Evolutionary conservation across 805 yeast species (phyloP).

Genomic region (Candida sithepensis): DNA sequence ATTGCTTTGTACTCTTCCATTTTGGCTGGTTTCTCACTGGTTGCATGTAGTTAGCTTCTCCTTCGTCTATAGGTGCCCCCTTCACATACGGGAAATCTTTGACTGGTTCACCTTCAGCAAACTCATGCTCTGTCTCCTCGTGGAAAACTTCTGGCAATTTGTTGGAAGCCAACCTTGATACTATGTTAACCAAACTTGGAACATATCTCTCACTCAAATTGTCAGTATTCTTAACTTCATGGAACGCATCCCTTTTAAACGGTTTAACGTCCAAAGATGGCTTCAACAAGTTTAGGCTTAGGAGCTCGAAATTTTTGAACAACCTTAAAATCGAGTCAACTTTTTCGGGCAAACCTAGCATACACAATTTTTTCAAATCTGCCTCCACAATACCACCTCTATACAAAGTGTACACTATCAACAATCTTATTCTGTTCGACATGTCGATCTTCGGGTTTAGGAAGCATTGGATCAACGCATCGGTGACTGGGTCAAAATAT

Average conservation of each 20-base stretch:
- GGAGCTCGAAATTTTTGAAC: constrained; percentile 51
- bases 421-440: constrained; percentile 70
- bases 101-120: constrained; percentile 35
- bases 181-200: constrained; percentile 27
- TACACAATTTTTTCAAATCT: constrained; percentile 68
- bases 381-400: constrained; percentile 76
- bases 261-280: constrained; percentile 37
- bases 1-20: constrained; percentile 27
- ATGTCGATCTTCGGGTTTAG: constrained; percentile 44
- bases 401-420: constrained; percentile 70
- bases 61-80: constrained; percentile 29
- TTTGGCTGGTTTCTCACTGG: constrained; percentile 27
- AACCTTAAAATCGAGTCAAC: constrained; percentile 43
- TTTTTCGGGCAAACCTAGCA: constrained; percentile 41
- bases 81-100: constrained; percentile 50
- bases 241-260: constrained; percentile 47
- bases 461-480: constrained; percentile 55
- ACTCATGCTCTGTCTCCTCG: constrained; percentile 7
- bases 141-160: constrained; percentile 26
- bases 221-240: constrained; percentile 38
- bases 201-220: constrained; percentile 24
- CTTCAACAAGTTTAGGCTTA: constrained; percentile 36
- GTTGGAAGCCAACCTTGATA: constrained; percentile 23
- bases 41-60: constrained; percentile 10
- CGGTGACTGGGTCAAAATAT: constrained; percentile 50